These are phyloP conservation scores for Rhodosporidiobolus odoratus DNA, from an alignment of 768 basidiomycete genomes.

Conservation along the genomic window DNA sequence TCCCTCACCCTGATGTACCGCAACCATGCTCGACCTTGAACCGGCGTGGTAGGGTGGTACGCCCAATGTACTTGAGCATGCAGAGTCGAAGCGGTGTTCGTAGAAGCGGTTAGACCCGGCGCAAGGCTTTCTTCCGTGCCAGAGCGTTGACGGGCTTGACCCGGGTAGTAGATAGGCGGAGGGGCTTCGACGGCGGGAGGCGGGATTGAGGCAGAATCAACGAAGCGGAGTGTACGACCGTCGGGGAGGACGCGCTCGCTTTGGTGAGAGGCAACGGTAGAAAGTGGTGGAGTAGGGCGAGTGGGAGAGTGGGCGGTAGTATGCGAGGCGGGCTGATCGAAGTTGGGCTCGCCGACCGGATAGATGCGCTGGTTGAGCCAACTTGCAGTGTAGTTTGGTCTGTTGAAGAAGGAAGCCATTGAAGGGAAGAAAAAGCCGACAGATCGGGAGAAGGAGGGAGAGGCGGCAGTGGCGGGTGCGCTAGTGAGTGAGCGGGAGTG, in stretches of 20 bases:
- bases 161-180: conserved; percentile 30
- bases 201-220: not conserved
- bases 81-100: conserved; percentile 19
- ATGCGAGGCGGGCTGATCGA: not conserved
- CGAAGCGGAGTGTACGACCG: not conserved
- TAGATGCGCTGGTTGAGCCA: conserved; percentile 29
- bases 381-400: not conserved
- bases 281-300: not conserved
- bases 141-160: not conserved
- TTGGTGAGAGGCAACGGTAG: not conserved
- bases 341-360: conserved; percentile 9
- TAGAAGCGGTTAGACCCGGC: conserved; percentile 7
- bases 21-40: conserved; percentile 1
- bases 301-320: not conserved
- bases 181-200: not conserved
- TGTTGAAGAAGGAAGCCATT: conserved; percentile 15
- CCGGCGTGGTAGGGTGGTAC: conserved; percentile 15
- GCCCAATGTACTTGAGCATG: conserved; percentile 10
- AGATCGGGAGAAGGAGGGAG: not conserved
- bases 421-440: not conserved
- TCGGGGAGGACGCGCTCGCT: not conserved
- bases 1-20: not conserved
- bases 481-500: too few relatives aligned
- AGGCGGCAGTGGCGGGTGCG: not conserved
- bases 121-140: not conserved